Evolutionary conservation across 2,329 filamentous ascomycete species (phyloP), one percentile per base, ranked within the genome.

Genomic region (Beauveria medogensis): DNA sequence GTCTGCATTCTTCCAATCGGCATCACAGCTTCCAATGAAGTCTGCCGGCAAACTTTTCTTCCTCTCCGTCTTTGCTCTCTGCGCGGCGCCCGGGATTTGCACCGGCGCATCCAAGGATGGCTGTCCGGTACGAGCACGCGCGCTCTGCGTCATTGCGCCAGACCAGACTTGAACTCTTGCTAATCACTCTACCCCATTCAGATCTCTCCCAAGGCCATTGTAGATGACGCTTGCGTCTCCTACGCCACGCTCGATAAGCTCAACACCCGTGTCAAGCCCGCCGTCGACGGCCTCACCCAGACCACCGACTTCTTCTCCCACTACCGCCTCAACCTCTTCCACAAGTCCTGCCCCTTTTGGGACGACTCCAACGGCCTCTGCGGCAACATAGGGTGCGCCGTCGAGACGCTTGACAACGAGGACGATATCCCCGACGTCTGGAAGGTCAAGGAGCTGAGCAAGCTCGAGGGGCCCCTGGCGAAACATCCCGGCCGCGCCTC

Each of bases 251-350:
- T 99, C 73, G 92, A 99, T 71, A 79, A 81, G 46, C 80, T 99
- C 59, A 99, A 97, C 75, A 75, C 80, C 66, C 82, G 85, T 63
- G 81, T 97, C 64, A 87, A 88, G 68, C 90, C 92, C 20, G 83
- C 86, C 57, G 78, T 99, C 67, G 83, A 90, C 68, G 88, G 90
- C 60, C 84, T 99, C 51, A 96, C 91, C 0, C 85, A 85, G 67
- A 86, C 89, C 58, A 96, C 93, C 73, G 94, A 99, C 75, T 99
- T 97, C 82, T 99, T 99, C 77, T 93, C 93, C 58, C 92, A 97
- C 75, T 99, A 97, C 78, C 88, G 94, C 62, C 79, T 99, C 51
- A 97, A 97, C 73, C 82, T 99, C 22, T 99, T 91, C 75, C 89
- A 95, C 74, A 96, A 94, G 74, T 86, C 85, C 75, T 99, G 94